These are phyloP conservation scores for Epichloe uncinata DNA, from an alignment of 2,329 filamentous ascomycete genomes.

Conservation along the genomic window DNA sequence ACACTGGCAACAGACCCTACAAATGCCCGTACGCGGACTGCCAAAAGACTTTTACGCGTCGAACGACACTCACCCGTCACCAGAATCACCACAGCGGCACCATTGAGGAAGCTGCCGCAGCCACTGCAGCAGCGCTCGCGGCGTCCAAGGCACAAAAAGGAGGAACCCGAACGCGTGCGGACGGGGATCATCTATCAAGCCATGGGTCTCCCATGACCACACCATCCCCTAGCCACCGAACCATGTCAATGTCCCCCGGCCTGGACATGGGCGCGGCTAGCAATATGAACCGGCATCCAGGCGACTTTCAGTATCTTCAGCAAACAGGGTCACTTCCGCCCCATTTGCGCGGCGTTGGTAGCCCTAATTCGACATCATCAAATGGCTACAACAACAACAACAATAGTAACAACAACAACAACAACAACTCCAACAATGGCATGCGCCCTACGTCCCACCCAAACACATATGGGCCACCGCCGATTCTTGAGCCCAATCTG, in stretches of 20 bases:
- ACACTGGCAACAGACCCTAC: slow-evolving; percentile 91
- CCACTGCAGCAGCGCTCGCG: slow-evolving; percentile 75
- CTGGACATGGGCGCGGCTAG: slow-evolving; percentile 57
- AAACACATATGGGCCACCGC: slow-evolving; percentile 65
- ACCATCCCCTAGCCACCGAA: slow-evolving; percentile 74
- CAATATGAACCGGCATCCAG: slow-evolving; percentile 49
- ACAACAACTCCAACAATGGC: slow-evolving; percentile 26
- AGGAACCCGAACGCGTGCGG: slow-evolving; percentile 43
- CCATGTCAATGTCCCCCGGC: slow-evolving; percentile 66
- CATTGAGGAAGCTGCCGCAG: slow-evolving; percentile 81
- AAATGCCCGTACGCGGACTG: slow-evolving; percentile 96
- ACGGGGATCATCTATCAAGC: slow-evolving; percentile 57
- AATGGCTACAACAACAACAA: slow-evolving; percentile 31
- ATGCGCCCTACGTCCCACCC: slow-evolving; percentile 77
- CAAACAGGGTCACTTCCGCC: slow-evolving; percentile 66
- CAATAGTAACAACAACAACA: slow-evolving; percentile 21
- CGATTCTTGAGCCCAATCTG: slow-evolving; percentile 72
- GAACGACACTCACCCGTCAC: slow-evolving; percentile 87
- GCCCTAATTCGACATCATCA: slow-evolving; percentile 55
- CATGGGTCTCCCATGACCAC: slow-evolving; percentile 65
- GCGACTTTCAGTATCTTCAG: slow-evolving; percentile 59
- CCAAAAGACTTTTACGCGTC: slow-evolving; percentile 94
- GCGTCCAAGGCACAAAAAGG: slow-evolving; percentile 27
- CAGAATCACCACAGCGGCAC: slow-evolving; percentile 94
- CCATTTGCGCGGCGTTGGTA: slow-evolving; percentile 66